Base-by-base conservation (phyloP, 2,329 filamentous ascomycete species). In the Microdochium trichocladiopsis region DNA sequence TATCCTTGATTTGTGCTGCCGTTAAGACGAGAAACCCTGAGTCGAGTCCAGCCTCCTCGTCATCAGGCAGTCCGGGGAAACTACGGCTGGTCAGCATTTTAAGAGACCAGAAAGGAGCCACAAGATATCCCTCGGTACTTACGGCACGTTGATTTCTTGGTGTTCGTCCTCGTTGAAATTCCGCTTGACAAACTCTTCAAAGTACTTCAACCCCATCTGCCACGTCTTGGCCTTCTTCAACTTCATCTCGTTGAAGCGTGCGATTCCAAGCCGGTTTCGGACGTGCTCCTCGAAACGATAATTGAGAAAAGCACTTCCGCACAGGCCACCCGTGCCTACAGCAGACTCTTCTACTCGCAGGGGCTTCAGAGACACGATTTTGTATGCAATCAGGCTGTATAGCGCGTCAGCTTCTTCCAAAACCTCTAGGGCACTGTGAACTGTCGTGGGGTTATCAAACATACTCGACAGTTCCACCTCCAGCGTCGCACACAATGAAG, bases 101-200 rank as follows among this genome's bases (percentile, higher is more conserved):
- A 8, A 33, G 10, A 18, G 11, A 12, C 21, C 14, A 22, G 36
- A 9, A 9, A n/a, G 6, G 14, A 4, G 37, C 9, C 23, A 8
- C 16, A 53, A 48, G 45, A 31, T 18, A 48, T 22, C 14, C 4
- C 11, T 8, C 1, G 10, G 14, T 14, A 75, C 79, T 58, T 69
- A 82, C 78, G 88, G 88, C 3, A 92, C 80, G 53, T 90, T 90
- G 53, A 91, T 81, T 64, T 92, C 88, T 49, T 84, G 78, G 56
- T 88, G 82, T 62, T 90, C 87, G 48, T 90, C 86, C 60, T 88
- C 85, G 63, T 88, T 86, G 64, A 92, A 93, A 62, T 90, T 91
- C 14, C 88, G 79, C 69, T 93, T 93, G 14, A 93, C 87, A 63
- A 90, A 91, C 63, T 92, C 87, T 61, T 93, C 88, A 66, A 90